phyloP scores from a whole-genome alignment of 2,329 filamentous ascomycete species.

The Lizonia empirigonia region DNA sequence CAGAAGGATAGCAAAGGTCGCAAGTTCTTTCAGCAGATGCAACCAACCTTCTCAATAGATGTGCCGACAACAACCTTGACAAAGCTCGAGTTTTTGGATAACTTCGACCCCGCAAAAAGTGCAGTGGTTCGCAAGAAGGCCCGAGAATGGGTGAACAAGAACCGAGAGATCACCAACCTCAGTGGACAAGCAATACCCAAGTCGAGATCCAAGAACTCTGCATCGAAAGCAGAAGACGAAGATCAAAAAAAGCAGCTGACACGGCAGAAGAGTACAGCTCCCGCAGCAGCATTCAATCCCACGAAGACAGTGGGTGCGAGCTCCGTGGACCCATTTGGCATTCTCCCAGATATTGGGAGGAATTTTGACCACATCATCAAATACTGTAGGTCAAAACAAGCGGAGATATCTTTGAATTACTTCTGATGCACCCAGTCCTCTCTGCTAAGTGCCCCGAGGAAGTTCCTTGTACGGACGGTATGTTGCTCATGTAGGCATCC shows the following conservation, averaged over 20 bases:
- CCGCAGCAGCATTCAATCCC: neutral
- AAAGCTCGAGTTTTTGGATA: constrained; percentile 30
- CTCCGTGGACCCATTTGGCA: constrained; percentile 26
- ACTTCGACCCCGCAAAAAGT: constrained; percentile 29
- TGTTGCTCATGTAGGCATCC: neutral
- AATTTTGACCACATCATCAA: constrained; percentile 34
- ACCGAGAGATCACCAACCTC: constrained; percentile 17
- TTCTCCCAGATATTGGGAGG: constrained; percentile 26
- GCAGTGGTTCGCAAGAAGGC: constrained; percentile 33
- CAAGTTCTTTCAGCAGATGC: constrained; percentile 29
- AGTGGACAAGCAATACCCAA: neutral
- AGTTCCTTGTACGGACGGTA: constrained; percentile 27
- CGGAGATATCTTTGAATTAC: neutral
- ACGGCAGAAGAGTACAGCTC: neutral
- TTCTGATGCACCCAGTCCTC: constrained; percentile 19
- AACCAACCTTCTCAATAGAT: constrained; percentile 29
- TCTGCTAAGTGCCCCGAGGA: constrained; percentile 27
- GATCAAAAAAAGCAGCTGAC: constrained; percentile 1
- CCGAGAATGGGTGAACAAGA: constrained; percentile 34
- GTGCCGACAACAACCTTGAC: constrained; percentile 16
- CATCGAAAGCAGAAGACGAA: constrained; percentile 3
- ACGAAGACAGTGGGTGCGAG: constrained; percentile 6
- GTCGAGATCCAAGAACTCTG: constrained; percentile 2
- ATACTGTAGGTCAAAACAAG: constrained; percentile 29
- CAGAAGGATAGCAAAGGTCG: constrained; percentile 18